Evolutionary conservation across 441 rosid species (phyloP), one percentile per base, ranked within the genome.

Genomic region (Melastoma candidum): DNA sequence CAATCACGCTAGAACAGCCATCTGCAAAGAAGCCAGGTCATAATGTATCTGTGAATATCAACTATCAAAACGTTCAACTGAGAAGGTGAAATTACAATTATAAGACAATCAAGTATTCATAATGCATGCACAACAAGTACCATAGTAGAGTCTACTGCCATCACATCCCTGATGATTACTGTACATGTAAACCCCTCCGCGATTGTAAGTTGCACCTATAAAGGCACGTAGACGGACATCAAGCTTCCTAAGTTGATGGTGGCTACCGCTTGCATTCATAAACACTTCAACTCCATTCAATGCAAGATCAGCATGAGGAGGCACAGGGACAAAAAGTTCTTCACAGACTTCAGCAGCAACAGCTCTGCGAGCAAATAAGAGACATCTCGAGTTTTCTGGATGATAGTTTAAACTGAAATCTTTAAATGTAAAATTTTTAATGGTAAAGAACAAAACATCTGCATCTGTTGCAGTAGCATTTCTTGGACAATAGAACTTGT

Each of bases 201-300:
- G 88, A 64, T 74, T 64, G 56, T 84, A 80, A 63, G 99, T 93
- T 55, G 99, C 99, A 26, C 87, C 90, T 52, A 83, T 80, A 64
- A 89, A 86, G 58, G 95, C 82, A 46, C 60, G 82, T 48, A 89
- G 63, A 60, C 97, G 95, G 56, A 89, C 61, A 74, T 93, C 96
- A 63, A 89, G 82, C 80, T 93, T 93, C 65, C 97, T 83, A 58
- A 93, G 68, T 58, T 93, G 97, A 63, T 93, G 99, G 54, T 93
- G 99, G 76, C 99, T 93, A 45, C 99, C 99, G 71, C 97, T 93
- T 29, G 97, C 99, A 75, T 93, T 93, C 95, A 93, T 63, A 73
- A 93, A 93, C 48, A 93, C 93, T 71, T 93, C 99, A 41, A 93
- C 97, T 11, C 99, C 97, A 47, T 89, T 93, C 65, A 93, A 60